Percentiles rank a stretch among this genome's conserved stretches.
phyloP scores from a whole-genome alignment of 345 rosid genomes.

The Gossypium sturtianum region DNA sequence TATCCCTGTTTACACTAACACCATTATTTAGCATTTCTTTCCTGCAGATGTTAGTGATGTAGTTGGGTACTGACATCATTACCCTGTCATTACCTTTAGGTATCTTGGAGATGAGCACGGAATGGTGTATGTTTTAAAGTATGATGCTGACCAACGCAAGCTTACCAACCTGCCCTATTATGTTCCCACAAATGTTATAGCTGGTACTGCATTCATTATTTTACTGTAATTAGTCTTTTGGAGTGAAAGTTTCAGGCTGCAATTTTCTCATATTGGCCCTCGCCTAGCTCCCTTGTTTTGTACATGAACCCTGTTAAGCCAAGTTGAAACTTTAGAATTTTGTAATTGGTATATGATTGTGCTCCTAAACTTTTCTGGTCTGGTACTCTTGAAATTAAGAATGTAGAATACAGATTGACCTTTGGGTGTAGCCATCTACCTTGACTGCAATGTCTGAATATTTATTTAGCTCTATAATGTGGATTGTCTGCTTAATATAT shows the following conservation, averaged over 20 bases:
- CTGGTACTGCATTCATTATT: constrained; percentile 36
- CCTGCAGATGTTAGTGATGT: not conserved
- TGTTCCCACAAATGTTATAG: constrained; percentile 55
- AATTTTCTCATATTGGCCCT: not conserved
- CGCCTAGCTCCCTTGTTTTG: not conserved
- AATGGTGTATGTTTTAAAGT: constrained; percentile 58
- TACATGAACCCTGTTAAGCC: not conserved
- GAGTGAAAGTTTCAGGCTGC: not conserved
- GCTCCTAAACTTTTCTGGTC: not conserved
- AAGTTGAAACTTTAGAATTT: not conserved
- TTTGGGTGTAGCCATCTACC: not conserved
- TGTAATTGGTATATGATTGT: not conserved
- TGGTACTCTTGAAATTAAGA: not conserved
- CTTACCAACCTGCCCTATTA: constrained; percentile 55
- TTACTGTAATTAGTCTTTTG: not conserved
- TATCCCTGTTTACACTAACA: not conserved
- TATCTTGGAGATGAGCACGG: constrained; percentile 82
- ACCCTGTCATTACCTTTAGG: constrained; percentile 32
- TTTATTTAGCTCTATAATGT: constrained; percentile 5
- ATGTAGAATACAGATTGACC: constrained; percentile 2
- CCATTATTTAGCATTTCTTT: constrained; percentile 13
- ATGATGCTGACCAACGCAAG: constrained; percentile 43
- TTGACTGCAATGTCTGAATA: constrained; percentile 1
- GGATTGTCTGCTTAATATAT: not conserved
- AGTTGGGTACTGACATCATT: not conserved